These are phyloP conservation scores for Saksenaea oblongispora DNA, from an alignment of 371 early-diverging fungal genomes.

Conservation along the genomic window DNA sequence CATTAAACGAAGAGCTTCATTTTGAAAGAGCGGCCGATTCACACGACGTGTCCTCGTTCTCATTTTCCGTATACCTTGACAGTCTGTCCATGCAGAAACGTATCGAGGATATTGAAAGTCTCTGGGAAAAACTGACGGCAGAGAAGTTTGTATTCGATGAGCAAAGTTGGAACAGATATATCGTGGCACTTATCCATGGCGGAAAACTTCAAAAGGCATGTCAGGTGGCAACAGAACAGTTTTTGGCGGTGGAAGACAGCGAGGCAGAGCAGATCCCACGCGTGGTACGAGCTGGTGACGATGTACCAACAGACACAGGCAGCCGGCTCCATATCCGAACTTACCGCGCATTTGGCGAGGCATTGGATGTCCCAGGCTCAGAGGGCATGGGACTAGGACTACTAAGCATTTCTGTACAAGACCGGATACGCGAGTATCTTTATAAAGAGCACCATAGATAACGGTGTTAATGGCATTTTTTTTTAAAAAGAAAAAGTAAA, in stretches of 20 bases:
- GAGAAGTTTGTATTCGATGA: conserved; percentile 38
- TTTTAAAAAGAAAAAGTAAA: too few species aligned
- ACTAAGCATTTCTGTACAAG: not conserved
- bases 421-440: not conserved
- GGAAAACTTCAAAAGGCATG: conserved; percentile 22
- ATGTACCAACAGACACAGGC: conserved; percentile 15
- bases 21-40: not conserved
- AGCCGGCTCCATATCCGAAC: conserved; percentile 26
- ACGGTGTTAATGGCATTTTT: too few species aligned
- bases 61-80: conserved; percentile 40
- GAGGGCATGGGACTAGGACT: not conserved
- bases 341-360: conserved; percentile 17
- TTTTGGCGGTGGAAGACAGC: conserved; percentile 5
- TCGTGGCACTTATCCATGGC: conserved; percentile 13
- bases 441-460: not conserved
- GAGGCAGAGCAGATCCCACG: not conserved
- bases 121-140: conserved; percentile 27
- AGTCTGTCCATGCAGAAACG: conserved; percentile 19
- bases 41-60: conserved; percentile 24
- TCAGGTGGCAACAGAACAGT: conserved; percentile 7
- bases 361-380: conserved; percentile 15
- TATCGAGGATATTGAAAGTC: conserved; percentile 16
- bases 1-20: conserved; percentile 9
- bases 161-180: conserved; percentile 45
- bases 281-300: conserved; percentile 11